Base-by-base conservation (phyloP, 768 basidiomycete genomes). In the Tremella yokohamensis region DNA sequence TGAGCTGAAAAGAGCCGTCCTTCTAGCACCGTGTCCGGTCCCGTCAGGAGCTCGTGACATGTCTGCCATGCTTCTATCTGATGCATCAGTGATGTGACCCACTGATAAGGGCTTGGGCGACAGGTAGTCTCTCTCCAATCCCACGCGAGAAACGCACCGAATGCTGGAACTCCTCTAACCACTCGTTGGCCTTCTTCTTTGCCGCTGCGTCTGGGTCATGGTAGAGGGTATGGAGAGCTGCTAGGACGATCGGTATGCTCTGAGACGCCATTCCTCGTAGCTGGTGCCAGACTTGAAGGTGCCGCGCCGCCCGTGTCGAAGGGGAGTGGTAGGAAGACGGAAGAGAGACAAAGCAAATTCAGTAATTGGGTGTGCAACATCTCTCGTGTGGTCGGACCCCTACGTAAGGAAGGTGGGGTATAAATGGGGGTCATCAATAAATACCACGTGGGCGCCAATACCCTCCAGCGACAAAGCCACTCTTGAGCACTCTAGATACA, bases 131-230 rank as follows among this genome's bases (percentile, higher is more conserved):
- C 34, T 12, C 18, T 6, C 3, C 13, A 7, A 18, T 25, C 26
- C 13, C 1, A 25, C 45, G 51, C 25, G 13, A 48, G 18, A 34
- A 11, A 88, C 85, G 87, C 86, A 97, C 94, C 81, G 90, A 93
- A 82, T 97, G 93, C 81, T 99, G 94, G 77, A 98, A 99, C 78
- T 93, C 91, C 80, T 92, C 88, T 62, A 99, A 86, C 92, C 92
- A 97, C 66, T 84, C 79, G 80, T 96, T 97, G 65, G 92, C 94
- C 65, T 82, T 83, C 66, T 89, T 88, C 64, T 96, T 82, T 16
- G 89, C 85, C 15, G 78, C 77, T 69, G 88, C 87, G 81, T 94
- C 89, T 29, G 94, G 88, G 53, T 79, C 67, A 44, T 73, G 66
- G 57, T 79, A 79, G 12, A 80, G 69, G 34, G 73, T 69, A 45